These are phyloP conservation scores for Neofusicoccum parvum DNA, from an alignment of 2,329 filamentous ascomycete species.

Conservation along the genomic window DNA sequence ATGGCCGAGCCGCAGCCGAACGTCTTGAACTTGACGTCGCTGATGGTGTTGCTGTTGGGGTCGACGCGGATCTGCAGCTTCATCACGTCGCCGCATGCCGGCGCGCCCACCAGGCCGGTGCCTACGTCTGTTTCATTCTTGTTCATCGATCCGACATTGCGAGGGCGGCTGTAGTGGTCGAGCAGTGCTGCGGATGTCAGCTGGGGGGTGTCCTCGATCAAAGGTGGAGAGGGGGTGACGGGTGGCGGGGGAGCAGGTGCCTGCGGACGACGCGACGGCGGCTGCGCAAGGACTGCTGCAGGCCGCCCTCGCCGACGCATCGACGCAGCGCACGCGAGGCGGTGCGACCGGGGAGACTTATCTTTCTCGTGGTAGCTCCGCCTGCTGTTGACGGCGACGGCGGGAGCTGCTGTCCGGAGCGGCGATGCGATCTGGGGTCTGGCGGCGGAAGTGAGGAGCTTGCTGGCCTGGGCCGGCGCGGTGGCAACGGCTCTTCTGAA, in stretches of 20 bases:
- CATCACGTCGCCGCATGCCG: constrained; percentile 91
- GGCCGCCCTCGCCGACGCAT: neutral
- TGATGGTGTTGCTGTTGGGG: constrained; percentile 82
- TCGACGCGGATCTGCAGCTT: constrained; percentile 93
- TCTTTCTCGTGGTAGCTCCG: constrained; percentile 68
- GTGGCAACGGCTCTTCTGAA: constrained; percentile 59
- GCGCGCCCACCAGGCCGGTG: constrained; percentile 88
- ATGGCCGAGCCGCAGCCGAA: constrained; percentile 95
- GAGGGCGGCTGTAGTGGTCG: constrained; percentile 79
- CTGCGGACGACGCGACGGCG: neutral
- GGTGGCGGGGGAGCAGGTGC: neutral
- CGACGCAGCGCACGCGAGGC: neutral
- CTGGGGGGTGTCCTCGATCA: constrained; percentile 26
- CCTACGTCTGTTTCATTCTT: constrained; percentile 83
- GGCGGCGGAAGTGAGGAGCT: constrained; percentile 52
- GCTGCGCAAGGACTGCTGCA: neutral
- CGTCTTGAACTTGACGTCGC: constrained; percentile 97
- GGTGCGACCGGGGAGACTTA: constrained; percentile 41
- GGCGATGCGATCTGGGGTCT: constrained; percentile 52
- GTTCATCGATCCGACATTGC: constrained; percentile 77
- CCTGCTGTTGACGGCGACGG: constrained; percentile 41
- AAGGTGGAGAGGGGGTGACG: neutral
- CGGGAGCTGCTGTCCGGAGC: constrained; percentile 47
- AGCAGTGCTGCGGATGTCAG: constrained; percentile 57
- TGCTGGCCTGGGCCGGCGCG: constrained; percentile 55